Evolutionary conservation across 1,284 basidiomycete species (phyloP).

Genomic region (Sporisorium iseilematis-ciliati): DNA sequence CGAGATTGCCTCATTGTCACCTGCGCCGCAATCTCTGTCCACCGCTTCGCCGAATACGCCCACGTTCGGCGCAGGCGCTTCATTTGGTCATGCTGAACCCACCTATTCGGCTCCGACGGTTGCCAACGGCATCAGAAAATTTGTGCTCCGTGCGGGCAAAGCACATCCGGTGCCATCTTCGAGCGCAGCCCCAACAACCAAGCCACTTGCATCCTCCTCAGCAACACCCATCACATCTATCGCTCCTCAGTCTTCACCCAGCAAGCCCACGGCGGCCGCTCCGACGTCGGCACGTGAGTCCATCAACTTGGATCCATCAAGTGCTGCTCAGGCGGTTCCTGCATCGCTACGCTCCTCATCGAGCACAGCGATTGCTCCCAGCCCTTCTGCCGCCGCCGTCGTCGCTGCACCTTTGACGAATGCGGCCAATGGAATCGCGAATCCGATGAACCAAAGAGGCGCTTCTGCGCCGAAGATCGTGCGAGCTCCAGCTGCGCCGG

Average conservation of each 20-base stretch:
- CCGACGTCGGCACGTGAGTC: background rate
- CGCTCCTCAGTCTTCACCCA: background rate
- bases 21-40: background rate
- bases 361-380: background rate
- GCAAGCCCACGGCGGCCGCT: background rate
- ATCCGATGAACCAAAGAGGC: background rate
- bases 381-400: too few relatives aligned
- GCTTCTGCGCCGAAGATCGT: background rate
- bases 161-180: slow-evolving; percentile 5
- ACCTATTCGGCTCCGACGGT: slow-evolving; percentile 9
- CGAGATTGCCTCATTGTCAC: background rate
- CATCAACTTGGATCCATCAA: background rate
- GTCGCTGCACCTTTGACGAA: background rate
- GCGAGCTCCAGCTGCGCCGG: background rate
- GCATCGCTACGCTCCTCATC: background rate
- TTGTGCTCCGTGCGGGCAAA: slow-evolving; percentile 20
- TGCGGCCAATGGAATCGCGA: background rate
- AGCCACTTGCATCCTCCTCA: background rate
- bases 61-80: background rate
- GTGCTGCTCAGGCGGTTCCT: background rate
- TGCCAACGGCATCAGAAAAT: slow-evolving; percentile 31
- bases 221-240: background rate
- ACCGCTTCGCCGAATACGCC: background rate
- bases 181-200: background rate
- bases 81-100: background rate